Percentiles rank a stretch among this genome's conserved stretches.
These are phyloP conservation scores for Stromatinia cepivora DNA, from an alignment of 2,329 filamentous ascomycete species.

Conservation along the genomic window DNA sequence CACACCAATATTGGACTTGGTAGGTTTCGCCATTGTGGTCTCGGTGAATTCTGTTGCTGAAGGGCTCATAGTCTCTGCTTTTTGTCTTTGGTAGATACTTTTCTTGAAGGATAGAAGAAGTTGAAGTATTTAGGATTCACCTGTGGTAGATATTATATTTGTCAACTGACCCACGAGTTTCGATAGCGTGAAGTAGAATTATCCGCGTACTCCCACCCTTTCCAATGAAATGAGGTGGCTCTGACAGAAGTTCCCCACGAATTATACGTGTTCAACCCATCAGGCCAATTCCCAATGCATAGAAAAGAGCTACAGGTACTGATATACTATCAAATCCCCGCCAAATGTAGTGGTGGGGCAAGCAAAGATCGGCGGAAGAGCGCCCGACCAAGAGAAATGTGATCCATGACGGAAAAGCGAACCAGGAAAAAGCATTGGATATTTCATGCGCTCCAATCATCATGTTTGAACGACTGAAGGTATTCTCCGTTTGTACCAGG, in stretches of 20 bases:
- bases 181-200: conserved; percentile 16
- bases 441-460: conserved; percentile 27
- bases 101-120: not conserved
- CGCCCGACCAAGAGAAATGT: conserved; percentile 19
- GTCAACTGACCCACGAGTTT: conserved; percentile 20
- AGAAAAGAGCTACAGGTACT: not conserved
- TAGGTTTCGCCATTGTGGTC: conserved; percentile 36
- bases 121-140: conserved; percentile 8
- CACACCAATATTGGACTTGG: conserved; percentile 90
- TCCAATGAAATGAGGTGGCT: conserved; percentile 12
- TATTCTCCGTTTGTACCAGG: not conserved
- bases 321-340: conserved; percentile 11
- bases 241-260: conserved; percentile 16
- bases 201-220: conserved; percentile 17
- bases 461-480: not conserved
- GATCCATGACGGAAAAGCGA: not conserved
- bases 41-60: conserved; percentile 34
- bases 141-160: conserved; percentile 10
- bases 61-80: conserved; percentile 30
- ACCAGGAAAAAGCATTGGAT: conserved; percentile 3
- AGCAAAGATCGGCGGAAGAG: conserved; percentile 23
- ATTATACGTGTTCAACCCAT: conserved; percentile 20
- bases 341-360: conserved; percentile 19
- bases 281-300: conserved; percentile 2
- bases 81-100: not conserved